Evolutionary conservation across 2,329 filamentous ascomycete genomes (phyloP).

Genomic region (Cylindrodendrum hubeiense): DNA sequence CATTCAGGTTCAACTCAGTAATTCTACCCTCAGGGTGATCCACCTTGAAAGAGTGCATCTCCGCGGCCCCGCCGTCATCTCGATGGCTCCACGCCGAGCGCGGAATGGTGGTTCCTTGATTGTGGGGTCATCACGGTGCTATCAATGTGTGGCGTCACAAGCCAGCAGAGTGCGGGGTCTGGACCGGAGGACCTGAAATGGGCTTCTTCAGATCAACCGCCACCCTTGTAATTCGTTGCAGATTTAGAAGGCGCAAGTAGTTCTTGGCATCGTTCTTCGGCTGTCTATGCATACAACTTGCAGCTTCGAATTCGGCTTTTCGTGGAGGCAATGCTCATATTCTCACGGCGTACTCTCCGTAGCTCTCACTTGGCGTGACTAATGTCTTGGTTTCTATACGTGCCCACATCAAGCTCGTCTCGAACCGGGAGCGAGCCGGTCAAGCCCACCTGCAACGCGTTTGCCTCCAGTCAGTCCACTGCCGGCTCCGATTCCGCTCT

Average conservation of each 20-base stretch:
- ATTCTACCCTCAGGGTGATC: neutral
- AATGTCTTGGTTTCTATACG: conserved; percentile 17
- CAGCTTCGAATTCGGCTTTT: neutral
- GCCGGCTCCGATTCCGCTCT: conserved; percentile 30
- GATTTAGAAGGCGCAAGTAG: neutral
- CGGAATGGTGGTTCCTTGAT: neutral
- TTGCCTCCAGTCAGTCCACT: neutral
- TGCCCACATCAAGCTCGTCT: conserved; percentile 24
- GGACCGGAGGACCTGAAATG: neutral
- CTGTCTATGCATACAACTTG: neutral
- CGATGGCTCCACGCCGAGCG: conserved; percentile 17
- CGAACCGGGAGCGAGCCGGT: conserved; percentile 22
- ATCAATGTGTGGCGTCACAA: neutral
- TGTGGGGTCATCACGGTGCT: neutral
- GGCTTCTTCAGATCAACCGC: neutral
- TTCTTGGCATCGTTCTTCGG: neutral
- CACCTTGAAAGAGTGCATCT: conserved; percentile 4
- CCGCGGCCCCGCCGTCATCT: conserved; percentile 9
- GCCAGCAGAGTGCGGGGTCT: conserved; percentile 8
- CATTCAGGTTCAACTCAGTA: neutral
- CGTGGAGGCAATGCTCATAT: neutral
- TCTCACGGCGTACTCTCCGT: neutral
- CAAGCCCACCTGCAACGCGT: conserved; percentile 2
- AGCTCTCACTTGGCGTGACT: conserved; percentile 12
- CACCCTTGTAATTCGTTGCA: neutral